phyloP scores from a whole-genome alignment of 805 yeast species.

The Candida boleticola region DNA sequence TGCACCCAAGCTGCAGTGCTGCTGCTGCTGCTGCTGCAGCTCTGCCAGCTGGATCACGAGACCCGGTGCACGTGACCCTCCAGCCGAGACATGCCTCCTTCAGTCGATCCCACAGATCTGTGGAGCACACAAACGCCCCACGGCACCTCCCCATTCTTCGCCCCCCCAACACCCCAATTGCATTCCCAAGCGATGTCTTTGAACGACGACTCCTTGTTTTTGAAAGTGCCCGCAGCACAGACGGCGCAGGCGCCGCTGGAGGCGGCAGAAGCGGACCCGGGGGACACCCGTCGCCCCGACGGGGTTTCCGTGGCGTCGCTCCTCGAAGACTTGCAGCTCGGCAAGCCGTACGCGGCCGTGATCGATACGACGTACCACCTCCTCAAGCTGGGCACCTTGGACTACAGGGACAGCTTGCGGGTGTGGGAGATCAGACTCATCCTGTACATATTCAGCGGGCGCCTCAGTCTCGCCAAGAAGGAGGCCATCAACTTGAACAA shows the following conservation, averaged over 20 bases:
- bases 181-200: conserved; percentile 2
- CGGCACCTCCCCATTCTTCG: too few relatives aligned
- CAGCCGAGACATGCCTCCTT: too few relatives aligned
- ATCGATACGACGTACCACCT: conserved; percentile 16
- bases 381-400: conserved; percentile 8
- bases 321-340: neutral
- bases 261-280: neutral
- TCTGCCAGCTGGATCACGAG: too few relatives aligned
- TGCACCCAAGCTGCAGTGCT: too few relatives aligned
- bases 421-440: conserved; percentile 39
- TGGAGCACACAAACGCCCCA: too few relatives aligned
- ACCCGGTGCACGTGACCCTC: too few relatives aligned
- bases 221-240: conserved; percentile 12
- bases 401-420: conserved; percentile 13
- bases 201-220: conserved; percentile 12
- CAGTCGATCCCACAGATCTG: too few relatives aligned
- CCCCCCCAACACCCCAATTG: too few relatives aligned
- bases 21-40: too few relatives aligned
- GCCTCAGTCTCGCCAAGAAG: conserved; percentile 27
- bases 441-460: conserved; percentile 28
- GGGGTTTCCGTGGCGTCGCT: neutral
- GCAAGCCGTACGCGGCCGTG: neutral
- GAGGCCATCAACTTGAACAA: conserved; percentile 40
- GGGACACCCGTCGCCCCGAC: too few relatives aligned
- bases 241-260: conserved; percentile 2